Conservation (phyloP, 148 eudicot species). For the Agrostemma githago region DNA sequence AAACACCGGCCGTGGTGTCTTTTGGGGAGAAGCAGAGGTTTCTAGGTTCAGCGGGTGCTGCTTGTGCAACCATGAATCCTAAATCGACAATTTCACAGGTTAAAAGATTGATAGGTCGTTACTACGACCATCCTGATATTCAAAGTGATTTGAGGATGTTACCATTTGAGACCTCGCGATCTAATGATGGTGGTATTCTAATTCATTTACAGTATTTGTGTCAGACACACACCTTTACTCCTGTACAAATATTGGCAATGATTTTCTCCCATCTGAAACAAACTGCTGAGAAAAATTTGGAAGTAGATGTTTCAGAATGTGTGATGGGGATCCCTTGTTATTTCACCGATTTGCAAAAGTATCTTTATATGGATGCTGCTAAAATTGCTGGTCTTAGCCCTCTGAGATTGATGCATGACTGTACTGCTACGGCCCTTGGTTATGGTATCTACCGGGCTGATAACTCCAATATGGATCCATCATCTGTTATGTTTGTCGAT, state of each 20-base stretch:
- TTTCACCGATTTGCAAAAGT: slow-evolving; percentile 68
- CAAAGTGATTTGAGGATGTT: slow-evolving; percentile 56
- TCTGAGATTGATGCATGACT: slow-evolving; percentile 78
- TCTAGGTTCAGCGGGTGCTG: slow-evolving; percentile 80
- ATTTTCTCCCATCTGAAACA: slow-evolving; percentile 75
- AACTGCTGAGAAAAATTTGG: slow-evolving; percentile 65
- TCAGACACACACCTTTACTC: slow-evolving; percentile 52
- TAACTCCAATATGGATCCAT: slow-evolving; percentile 34
- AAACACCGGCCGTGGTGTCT: slow-evolving; percentile 75
- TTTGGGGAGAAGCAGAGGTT: slow-evolving; percentile 89
- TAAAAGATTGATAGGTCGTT: slow-evolving; percentile 71
- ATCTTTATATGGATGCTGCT: slow-evolving; percentile 68
- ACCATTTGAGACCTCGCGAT: slow-evolving; percentile 72
- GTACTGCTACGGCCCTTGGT: slow-evolving; percentile 89
- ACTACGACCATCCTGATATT: slow-evolving; percentile 46
- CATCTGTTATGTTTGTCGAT: slow-evolving; percentile 72
- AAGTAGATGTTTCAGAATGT: slow-evolving; percentile 44
- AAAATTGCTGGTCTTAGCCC: slow-evolving; percentile 67
- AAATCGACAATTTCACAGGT: slow-evolving; percentile 83
- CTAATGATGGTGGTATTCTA: slow-evolving; percentile 62
- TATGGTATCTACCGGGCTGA: slow-evolving; percentile 90
- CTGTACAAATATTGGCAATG: slow-evolving; percentile 91
- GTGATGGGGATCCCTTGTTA: slow-evolving; percentile 87
- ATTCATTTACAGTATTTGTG: slow-evolving; percentile 61
- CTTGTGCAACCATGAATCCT: slow-evolving; percentile 81